Evolutionary conservation across 345 rosid genomes (phyloP), one percentile per base, ranked within the genome.

Genomic region (Hibiscus syriacus): DNA sequence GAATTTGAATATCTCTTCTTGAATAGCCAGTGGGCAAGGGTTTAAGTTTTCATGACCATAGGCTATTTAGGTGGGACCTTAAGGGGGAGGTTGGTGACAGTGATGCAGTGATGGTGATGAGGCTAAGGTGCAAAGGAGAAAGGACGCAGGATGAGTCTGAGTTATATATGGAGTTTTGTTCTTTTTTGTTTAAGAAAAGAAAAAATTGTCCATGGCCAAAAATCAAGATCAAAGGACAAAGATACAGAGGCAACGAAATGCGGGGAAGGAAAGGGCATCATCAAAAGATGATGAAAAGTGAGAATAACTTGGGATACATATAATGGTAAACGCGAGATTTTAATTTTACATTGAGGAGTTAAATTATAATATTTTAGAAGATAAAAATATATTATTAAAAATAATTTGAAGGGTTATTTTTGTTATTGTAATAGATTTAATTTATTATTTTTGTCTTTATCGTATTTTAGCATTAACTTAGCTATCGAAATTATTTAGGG

Each of bases 1-100:
- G 27, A 57, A 23, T 4, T 23, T 7, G 38, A 45, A 64, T 14
- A 26, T 16, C 54, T 38, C 13, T 45, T 16, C 32, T 14, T 26
- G 26, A 23, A 23, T 13, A 39, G 20, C 50, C 22, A 1, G 52
- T 39, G 19, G 30, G n/a, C n/a, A 36, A 38, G 19, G 20, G 13
- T 70, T 60, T 46, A 0, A 45, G 17, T 4, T 45, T 34, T n/a
- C 9, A 54, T 26, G 61, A 23, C 70, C 41, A 9, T 11, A 38
- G 58, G 66, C 70, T 56, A 70, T 73, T 67, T 39, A 3, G 13
- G 50, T 59, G 39, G 50, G 50, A 39, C 34, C 66, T 6, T 9
- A 59, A 10, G 64, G 14, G n/a, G 19, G 34, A 30, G 2, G 34
- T 2, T 5, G 5, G 5, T 43, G n/a, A 50, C 11, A 50, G 12